Evolutionary conservation across 2,329 filamentous ascomycete species (phyloP), one percentile per base, ranked within the genome.

Genomic region (Onygenales sp.): DNA sequence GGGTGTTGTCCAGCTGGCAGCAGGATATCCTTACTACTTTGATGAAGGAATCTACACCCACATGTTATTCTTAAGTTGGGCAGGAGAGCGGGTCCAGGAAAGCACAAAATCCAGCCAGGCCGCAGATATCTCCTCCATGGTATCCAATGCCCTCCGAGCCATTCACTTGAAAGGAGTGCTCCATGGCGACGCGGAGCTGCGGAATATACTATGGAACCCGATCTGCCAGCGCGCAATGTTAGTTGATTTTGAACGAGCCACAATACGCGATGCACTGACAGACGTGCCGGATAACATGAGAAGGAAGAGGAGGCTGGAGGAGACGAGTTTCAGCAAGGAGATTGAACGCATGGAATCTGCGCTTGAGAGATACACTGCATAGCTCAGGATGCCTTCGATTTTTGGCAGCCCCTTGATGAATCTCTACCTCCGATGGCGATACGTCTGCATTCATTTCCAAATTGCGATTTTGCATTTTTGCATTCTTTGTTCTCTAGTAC

Each of bases 181-280:
- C 32, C 57, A 58, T 52, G 31, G 45, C 27, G 56, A 58, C 39
- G 51, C 56, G 10, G 53, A 53, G 43, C 39, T 44, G 17, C 56
- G 56, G 27, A 58, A 58, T 52, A 50, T 58, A 38, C 55, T 58
- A 27, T 58, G 54, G 49, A 46, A 56, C 50, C 33, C 32, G 8
- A 47, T 31, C 39, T 65, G 6, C 64, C 60, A 45, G 38, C 14
- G 31, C 39, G 46, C 21, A 21, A 39, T 45, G 27, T 32, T 54
- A 35, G 42, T 54, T 44, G 47, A 51, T 45, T 51, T 54, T 51
- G 47, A 54, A 45, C 36, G 13, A 32, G 33, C 51, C 8, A 53
- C 10, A 21, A 48, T 48, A 31, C 35, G 8, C 7, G n/a, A n/a
- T 7, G 11, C 43, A 14, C 27, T 48, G 17, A 48, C 43, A 5